Conservation (phyloP, 2,329 filamentous ascomycete genomes). For the Paecilomyces niveus region DNA sequence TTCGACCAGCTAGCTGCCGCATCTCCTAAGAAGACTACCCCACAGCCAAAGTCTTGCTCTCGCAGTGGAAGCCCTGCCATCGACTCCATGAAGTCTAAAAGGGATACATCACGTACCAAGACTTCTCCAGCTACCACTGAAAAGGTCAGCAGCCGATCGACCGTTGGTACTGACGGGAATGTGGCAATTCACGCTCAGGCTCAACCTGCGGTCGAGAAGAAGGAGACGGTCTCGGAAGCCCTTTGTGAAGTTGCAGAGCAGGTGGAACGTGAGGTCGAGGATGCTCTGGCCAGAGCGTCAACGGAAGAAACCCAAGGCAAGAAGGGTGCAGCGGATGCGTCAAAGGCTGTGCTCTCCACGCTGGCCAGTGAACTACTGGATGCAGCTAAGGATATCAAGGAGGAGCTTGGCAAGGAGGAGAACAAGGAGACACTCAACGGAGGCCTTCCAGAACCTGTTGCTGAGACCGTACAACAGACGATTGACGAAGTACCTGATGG, state of each 20-base stretch:
- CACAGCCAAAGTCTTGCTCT: conserved; percentile 34
- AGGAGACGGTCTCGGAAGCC: conserved; percentile 65
- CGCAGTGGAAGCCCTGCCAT: conserved; percentile 36
- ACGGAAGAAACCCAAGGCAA: conserved; percentile 41
- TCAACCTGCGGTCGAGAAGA: conserved; percentile 34
- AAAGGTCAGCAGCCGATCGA: neutral
- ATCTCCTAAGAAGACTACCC: conserved; percentile 54
- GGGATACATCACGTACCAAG: conserved; percentile 11
- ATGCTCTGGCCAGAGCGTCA: conserved; percentile 55
- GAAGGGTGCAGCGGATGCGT: conserved; percentile 27
- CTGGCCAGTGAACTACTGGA: conserved; percentile 27
- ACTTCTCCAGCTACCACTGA: neutral
- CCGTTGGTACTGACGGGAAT: conserved; percentile 6
- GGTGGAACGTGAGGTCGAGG: conserved; percentile 55
- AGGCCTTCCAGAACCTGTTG: conserved; percentile 45
- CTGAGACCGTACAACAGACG: conserved; percentile 50
- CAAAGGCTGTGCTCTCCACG: conserved; percentile 27
- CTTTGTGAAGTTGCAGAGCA: conserved; percentile 58
- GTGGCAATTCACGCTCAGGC: conserved; percentile 4
- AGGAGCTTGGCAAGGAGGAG: conserved; percentile 47
- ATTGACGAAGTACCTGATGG: conserved; percentile 46
- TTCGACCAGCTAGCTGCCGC: conserved; percentile 63
- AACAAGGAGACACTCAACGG: conserved; percentile 50
- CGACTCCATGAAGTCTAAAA: conserved; percentile 17
- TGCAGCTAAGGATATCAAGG: conserved; percentile 36